Conservation (phyloP, 768 basidiomycete genomes). For the Fistulinella prunicolor region DNA sequence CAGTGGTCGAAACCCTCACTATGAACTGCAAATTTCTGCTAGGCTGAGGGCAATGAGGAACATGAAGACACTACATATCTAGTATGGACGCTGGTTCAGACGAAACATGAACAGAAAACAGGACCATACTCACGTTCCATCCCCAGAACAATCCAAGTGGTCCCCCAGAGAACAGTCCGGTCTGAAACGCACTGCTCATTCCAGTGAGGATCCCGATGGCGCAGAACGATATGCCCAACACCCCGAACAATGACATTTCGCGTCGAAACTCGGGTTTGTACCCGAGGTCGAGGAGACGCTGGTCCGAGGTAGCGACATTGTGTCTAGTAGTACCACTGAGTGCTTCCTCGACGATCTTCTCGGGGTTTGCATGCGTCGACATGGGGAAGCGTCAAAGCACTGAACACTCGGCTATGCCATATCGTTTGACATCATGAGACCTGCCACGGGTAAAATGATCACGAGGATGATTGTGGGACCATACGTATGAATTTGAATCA, state of each 20-base stretch:
- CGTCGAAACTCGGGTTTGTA: constrained; percentile 56
- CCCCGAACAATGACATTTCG: constrained; percentile 58
- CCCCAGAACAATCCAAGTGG: constrained; percentile 61
- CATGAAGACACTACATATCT: constrained; percentile 60
- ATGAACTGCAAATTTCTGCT: constrained; percentile 58
- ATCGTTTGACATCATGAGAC: too few species aligned
- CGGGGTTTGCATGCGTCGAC: constrained; percentile 7
- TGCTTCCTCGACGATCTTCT: constrained; percentile 14
- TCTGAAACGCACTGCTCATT: constrained; percentile 60
- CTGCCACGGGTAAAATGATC: not conserved
- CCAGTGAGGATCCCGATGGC: constrained; percentile 60
- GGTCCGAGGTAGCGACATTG: constrained; percentile 29
- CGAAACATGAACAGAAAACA: not conserved
- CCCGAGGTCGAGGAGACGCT: constrained; percentile 48
- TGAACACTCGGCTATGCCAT: not conserved
- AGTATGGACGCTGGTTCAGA: not conserved
- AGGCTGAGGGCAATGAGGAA: constrained; percentile 53
- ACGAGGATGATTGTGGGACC: constrained; percentile 12
- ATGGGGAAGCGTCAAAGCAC: not conserved
- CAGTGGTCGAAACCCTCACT: constrained; percentile 33
- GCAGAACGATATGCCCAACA: constrained; percentile 58
- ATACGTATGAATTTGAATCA: too few species aligned
- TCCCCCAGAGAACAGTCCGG: constrained; percentile 55
- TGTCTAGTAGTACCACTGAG: not conserved
- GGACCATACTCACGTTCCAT: constrained; percentile 46